Conservation (phyloP, 352 stramenopile genomes). For the Elongisporangium anandrum region DNA sequence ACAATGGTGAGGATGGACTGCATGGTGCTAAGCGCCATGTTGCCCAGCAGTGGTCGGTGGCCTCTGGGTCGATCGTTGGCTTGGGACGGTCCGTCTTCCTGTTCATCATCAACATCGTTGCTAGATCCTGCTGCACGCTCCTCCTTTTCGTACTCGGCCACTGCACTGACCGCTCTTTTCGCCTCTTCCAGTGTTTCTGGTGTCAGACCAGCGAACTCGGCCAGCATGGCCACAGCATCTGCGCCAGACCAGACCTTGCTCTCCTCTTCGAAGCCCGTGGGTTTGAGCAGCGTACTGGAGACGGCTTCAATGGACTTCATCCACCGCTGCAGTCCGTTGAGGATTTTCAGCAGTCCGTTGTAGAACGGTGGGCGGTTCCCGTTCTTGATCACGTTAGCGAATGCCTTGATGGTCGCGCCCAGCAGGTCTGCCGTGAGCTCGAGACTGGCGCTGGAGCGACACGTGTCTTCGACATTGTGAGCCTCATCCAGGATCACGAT, state of each 20-base stretch:
- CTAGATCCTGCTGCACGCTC: conserved; percentile 4
- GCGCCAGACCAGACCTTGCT: conserved; percentile 63
- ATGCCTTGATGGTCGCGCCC: conserved; percentile 48
- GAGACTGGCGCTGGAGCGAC: conserved; percentile 66
- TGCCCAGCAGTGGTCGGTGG: conserved; percentile 25
- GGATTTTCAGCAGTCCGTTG: conserved; percentile 45
- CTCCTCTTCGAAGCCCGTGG: conserved; percentile 66
- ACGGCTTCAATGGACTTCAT: conserved; percentile 40
- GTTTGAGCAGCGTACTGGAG: conserved; percentile 34
- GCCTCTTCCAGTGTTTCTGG: conserved; percentile 38
- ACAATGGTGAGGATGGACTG: conserved; percentile 60
- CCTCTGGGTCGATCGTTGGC: conserved; percentile 11
- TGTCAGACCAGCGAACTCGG: conserved; percentile 52
- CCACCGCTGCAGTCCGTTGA: conserved; percentile 65
- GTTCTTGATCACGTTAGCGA: conserved; percentile 61
- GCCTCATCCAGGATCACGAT: conserved; percentile 85
- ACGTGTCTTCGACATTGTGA: conserved; percentile 87
- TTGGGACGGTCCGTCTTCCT: conserved; percentile 13
- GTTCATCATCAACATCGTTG: conserved; percentile 8
- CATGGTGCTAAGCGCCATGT: conserved; percentile 51
- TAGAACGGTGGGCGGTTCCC: conserved; percentile 40
- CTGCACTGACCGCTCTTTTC: conserved; percentile 36
- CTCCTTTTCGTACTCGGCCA: conserved; percentile 54
- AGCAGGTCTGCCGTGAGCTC: conserved; percentile 61
- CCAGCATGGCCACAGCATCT: conserved; percentile 68